Evolutionary conservation across 2,329 filamentous ascomycete genomes (phyloP), one percentile per base, ranked within the genome.

Genomic region (Cladosporium halotolerans): DNA sequence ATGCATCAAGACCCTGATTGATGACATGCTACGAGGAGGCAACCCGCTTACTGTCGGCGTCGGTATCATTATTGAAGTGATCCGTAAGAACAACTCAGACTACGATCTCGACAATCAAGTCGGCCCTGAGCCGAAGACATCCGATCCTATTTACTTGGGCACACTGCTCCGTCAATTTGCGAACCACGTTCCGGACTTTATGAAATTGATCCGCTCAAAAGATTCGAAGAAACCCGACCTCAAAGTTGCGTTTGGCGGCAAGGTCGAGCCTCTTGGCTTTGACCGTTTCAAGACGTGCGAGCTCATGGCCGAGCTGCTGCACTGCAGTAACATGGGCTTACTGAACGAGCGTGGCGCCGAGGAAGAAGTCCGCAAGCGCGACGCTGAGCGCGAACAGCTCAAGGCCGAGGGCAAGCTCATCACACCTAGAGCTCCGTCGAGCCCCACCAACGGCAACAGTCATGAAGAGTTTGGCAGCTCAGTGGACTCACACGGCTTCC

Each of bases 211-310:
- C 58, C 82, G 91, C 68, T 89, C 89, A 60, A 80, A 85, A 0
- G 84, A 84, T 1, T 82, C 85, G 3, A 84, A 85, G 63, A 85
- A 87, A 66, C 82, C 85, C 43, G 83, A 85, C 54, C 76, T 96
- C 36, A 86, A 84, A 62, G 92, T 90, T 2, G 93, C 93, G 0
- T 99, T 95, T 75, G 91, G 91, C 49, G 82, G 85, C 43, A 88
- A 86, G 69, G 91, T 99, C 49, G 90, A 97, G 70, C 92, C 93
- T 3, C 79, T 99, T 9, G 93, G 93, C 2, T 99, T 99, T 66
- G 93, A 99, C 71, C 81, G 93, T 16, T 99, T 99, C 77, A 99
- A 99, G 76, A 97, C 93, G 0, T 99, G 93, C 70, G 93, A 99
- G 72, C 78, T 99, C 55, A 97, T 99, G 93, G 93, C 93, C 1